Conservation (phyloP, 805 yeast genomes). For the Candida maltosa region DNA sequence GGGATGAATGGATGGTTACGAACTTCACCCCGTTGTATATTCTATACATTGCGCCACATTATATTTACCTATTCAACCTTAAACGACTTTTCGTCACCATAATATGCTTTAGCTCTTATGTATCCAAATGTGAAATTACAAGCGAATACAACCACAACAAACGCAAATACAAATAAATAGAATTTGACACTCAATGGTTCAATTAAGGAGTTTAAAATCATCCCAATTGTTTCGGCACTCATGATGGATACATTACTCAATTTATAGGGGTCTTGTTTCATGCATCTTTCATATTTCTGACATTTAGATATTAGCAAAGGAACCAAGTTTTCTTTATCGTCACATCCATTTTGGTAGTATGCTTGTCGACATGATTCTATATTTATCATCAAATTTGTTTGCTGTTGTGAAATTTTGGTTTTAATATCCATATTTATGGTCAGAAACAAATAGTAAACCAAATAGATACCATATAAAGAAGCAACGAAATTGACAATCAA, state of each 20-base stretch:
- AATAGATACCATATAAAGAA: constrained; percentile 39
- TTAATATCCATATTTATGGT: constrained; percentile 55
- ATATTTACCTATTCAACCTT: neutral
- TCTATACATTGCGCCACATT: neutral
- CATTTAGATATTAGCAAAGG: constrained; percentile 61
- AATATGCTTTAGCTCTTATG: constrained; percentile 52
- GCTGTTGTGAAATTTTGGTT: constrained; percentile 46
- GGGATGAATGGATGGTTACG: no score
- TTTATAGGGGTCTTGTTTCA: constrained; percentile 49
- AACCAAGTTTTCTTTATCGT: constrained; percentile 45
- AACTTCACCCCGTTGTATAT: constrained; percentile 1
- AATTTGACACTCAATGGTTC: constrained; percentile 69
- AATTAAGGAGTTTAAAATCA: constrained; percentile 56
- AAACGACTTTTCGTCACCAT: constrained; percentile 29
- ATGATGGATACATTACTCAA: constrained; percentile 51
- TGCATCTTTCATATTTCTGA: constrained; percentile 61
- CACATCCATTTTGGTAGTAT: constrained; percentile 55
- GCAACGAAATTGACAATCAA: constrained; percentile 48
- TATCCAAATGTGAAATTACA: constrained; percentile 68
- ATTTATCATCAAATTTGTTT: constrained; percentile 45
- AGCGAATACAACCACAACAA: constrained; percentile 48
- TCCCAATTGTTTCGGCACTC: constrained; percentile 62
- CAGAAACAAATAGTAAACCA: constrained; percentile 41
- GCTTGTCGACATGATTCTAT: constrained; percentile 51
- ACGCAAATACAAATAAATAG: constrained; percentile 39